Conservation (phyloP, 371 early-diverging fungal genomes). For the Syncephalis plumigaleata region DNA sequence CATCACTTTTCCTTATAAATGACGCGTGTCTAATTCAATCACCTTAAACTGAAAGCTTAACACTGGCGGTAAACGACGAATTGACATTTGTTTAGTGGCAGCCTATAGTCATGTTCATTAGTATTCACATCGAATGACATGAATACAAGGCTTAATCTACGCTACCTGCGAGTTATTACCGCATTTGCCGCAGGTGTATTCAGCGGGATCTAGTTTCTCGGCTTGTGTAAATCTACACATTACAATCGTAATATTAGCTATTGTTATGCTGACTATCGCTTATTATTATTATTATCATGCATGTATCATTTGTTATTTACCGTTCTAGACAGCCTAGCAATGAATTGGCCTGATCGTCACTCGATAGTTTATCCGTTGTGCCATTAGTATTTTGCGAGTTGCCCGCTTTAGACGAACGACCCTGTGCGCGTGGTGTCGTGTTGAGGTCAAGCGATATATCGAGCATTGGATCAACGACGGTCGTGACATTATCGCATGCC, state of each 20-base stretch:
- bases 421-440: slow-evolving; percentile 6
- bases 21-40: slow-evolving; percentile 1
- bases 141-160: not conserved
- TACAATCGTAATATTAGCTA: too few species aligned
- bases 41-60: slow-evolving; percentile 81
- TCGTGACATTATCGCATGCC: slow-evolving; percentile 63
- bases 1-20: too few species aligned
- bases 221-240: slow-evolving; percentile 63
- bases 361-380: not conserved
- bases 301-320: too few species aligned
- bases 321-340: slow-evolving; percentile 32
- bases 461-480: slow-evolving; percentile 72
- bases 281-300: slow-evolving; percentile 3
- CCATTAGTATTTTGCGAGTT: not conserved
- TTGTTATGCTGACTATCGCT: slow-evolving; percentile 19
- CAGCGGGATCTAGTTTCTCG: slow-evolving; percentile 44
- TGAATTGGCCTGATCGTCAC: slow-evolving; percentile 14
- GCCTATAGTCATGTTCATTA: slow-evolving; percentile 13
- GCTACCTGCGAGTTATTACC: slow-evolving; percentile 29
- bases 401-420: not conserved
- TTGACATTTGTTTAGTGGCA: slow-evolving; percentile 72
- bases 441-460: slow-evolving; percentile 79
- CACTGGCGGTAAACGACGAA: slow-evolving; percentile 73
- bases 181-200: slow-evolving; percentile 60
- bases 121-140: too few species aligned